A percentile compares a stretch with the other conserved stretches of the same genome.
Evolutionary conservation across 768 basidiomycete genomes (phyloP).

Genomic region (Serpula lacrymans): DNA sequence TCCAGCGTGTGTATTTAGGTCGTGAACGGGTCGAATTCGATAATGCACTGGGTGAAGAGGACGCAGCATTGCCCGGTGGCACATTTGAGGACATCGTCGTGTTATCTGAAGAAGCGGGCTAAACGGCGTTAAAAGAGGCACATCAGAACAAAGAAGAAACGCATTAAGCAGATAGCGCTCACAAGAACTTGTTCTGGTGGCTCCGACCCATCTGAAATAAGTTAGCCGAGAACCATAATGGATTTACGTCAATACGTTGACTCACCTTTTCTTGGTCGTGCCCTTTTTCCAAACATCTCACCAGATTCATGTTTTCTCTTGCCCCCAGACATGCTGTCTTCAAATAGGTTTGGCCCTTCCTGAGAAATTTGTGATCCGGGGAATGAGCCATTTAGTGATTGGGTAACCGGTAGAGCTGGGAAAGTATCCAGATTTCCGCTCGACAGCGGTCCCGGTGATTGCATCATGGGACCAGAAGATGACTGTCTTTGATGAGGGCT

Average conservation of each 20-base stretch:
- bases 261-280: constrained; percentile 70
- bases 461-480: constrained; percentile 11
- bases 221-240: constrained; percentile 10
- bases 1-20: constrained; percentile 61
- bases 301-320: constrained; percentile 73
- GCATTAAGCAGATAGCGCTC: constrained; percentile 23
- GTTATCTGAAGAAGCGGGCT: too few relatives aligned
- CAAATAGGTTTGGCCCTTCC: constrained; percentile 47
- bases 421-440: constrained; percentile 22
- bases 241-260: constrained; percentile 18
- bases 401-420: constrained; percentile 17
- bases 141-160: constrained; percentile 6
- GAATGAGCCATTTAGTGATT: constrained; percentile 10
- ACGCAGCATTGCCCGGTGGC: background rate
- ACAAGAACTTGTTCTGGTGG: constrained; percentile 45
- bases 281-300: constrained; percentile 66
- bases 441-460: constrained; percentile 23
- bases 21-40: constrained; percentile 35
- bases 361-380: constrained; percentile 22
- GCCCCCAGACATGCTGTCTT: constrained; percentile 59
- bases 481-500: constrained; percentile 25
- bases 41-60: constrained; percentile 26
- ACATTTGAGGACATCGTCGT: constrained; percentile 6
- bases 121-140: constrained; percentile 4
- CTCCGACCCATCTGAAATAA: constrained; percentile 37